Percentiles rank a stretch among this genome's conserved stretches.
These are phyloP conservation scores for Celoporthe dispersa DNA, from an alignment of 2,329 filamentous ascomycete genomes.

Conservation along the genomic window DNA sequence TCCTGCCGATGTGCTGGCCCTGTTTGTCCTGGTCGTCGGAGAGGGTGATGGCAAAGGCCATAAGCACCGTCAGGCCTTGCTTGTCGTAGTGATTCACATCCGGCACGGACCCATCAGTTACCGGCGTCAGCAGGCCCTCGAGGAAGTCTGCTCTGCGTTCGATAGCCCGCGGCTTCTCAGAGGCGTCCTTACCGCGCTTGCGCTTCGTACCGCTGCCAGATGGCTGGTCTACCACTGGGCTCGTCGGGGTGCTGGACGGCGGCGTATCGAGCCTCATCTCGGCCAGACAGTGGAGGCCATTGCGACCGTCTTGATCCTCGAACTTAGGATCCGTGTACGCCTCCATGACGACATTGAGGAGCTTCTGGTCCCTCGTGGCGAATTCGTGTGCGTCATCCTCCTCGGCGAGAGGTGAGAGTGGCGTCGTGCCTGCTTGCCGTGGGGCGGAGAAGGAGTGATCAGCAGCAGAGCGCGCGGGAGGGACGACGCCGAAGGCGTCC, in stretches of 20 bases:
- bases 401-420: constrained; percentile 29
- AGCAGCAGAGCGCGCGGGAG: constrained; percentile 31
- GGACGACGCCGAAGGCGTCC: constrained; percentile 53
- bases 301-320: constrained; percentile 54
- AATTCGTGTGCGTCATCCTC: constrained; percentile 32
- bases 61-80: constrained; percentile 58
- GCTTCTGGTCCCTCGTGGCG: constrained; percentile 39
- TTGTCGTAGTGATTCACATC: constrained; percentile 58
- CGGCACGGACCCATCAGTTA: not conserved
- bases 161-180: constrained; percentile 33
- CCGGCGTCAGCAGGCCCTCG: constrained; percentile 37
- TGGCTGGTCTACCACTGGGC: constrained; percentile 32
- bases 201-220: constrained; percentile 42
- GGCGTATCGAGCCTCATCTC: constrained; percentile 50
- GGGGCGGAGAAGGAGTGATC: constrained; percentile 15
- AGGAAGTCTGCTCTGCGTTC: constrained; percentile 34
- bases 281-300: constrained; percentile 63
- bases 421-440: constrained; percentile 27
- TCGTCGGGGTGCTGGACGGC: constrained; percentile 17
- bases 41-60: constrained; percentile 57
- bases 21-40: constrained; percentile 57
- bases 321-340: constrained; percentile 39
- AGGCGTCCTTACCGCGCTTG: constrained; percentile 41
- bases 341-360: constrained; percentile 44
- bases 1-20: constrained; percentile 46